A percentile compares a stretch with the other conserved stretches of the same genome.
phyloP scores from a whole-genome alignment of 371 early-diverging fungal species.

The Gilbertella persicaria region DNA sequence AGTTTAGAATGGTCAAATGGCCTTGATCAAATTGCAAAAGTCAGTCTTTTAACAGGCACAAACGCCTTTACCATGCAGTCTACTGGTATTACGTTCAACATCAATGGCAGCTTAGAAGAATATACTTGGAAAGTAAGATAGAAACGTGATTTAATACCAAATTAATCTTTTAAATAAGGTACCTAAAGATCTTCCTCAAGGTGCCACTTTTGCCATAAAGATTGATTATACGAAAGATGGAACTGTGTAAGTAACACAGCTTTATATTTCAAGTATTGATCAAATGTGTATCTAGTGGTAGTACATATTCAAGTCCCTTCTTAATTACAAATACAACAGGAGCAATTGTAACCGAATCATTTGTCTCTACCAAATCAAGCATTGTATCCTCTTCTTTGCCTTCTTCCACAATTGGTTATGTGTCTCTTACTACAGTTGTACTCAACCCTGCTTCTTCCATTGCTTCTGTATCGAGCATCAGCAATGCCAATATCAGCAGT shows the following conservation, averaged over 20 bases:
- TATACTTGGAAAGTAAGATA: conserved; percentile 29
- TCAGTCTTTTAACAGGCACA: conserved; percentile 23
- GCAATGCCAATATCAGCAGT: no score
- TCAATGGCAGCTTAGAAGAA: conserved; percentile 21
- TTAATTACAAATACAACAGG: conserved; percentile 17
- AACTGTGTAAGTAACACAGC: conserved; percentile 16
- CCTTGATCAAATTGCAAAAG: conserved; percentile 12
- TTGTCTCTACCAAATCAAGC: conserved; percentile 10
- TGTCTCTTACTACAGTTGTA: no score
- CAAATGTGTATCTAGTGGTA: conserved; percentile 12
- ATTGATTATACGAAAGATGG: conserved; percentile 17
- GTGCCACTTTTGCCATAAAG: conserved; percentile 24
- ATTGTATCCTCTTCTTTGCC: conserved; percentile 8
- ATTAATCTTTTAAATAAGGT: conserved; percentile 15
- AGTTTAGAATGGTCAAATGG: conserved; percentile 31
- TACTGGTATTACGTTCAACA: conserved; percentile 10
- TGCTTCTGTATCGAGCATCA: not conserved
- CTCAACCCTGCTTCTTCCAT: conserved; percentile 1
- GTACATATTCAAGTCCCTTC: conserved; percentile 26
- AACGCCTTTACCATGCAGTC: conserved; percentile 16
- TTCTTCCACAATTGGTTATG: conserved; percentile 1
- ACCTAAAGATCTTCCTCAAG: conserved; percentile 23
- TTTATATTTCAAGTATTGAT: not conserved
- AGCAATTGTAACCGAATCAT: conserved; percentile 11
- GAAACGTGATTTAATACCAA: conserved; percentile 6